These are phyloP conservation scores for Galium porrigens DNA, from an alignment of 305 asterid genomes.

Conservation along the genomic window DNA sequence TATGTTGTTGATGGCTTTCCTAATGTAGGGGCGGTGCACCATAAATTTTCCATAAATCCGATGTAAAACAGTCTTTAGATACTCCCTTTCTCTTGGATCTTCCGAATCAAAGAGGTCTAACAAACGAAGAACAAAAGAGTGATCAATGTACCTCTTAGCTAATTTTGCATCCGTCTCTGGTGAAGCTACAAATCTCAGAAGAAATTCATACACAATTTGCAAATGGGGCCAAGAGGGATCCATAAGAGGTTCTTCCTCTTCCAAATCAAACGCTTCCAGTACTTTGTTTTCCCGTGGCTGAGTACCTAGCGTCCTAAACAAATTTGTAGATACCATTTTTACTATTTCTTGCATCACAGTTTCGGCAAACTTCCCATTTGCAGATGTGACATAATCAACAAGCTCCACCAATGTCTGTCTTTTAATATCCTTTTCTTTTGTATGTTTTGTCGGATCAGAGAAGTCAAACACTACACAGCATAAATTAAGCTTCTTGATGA, in stretches of 20 bases:
- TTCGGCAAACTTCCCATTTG: slow-evolving; percentile 64
- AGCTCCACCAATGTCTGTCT: slow-evolving; percentile 73
- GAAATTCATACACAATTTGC: slow-evolving; percentile 77
- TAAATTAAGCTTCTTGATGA: slow-evolving; percentile 53
- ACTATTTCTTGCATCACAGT: slow-evolving; percentile 60
- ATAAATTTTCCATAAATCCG: slow-evolving; percentile 81
- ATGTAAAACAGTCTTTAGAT: slow-evolving; percentile 65
- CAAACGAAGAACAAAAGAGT: slow-evolving; percentile 53
- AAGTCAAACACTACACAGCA: slow-evolving; percentile 67
- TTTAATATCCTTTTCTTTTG: slow-evolving; percentile 80
- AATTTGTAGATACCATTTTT: slow-evolving; percentile 53
- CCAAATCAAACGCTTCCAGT: slow-evolving; percentile 60
- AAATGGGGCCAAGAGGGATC: slow-evolving; percentile 89
- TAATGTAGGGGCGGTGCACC: slow-evolving; percentile 87
- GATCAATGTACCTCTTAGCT: slow-evolving; percentile 77
- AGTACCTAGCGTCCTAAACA: slow-evolving; percentile 55
- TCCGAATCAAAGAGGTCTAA: slow-evolving; percentile 82
- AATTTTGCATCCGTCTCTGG: slow-evolving; percentile 89
- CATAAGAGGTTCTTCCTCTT: slow-evolving; percentile 82
- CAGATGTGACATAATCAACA: slow-evolving; percentile 59
- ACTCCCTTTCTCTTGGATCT: slow-evolving; percentile 83
- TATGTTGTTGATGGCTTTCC: slow-evolving; percentile 71
- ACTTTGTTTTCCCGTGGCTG: slow-evolving; percentile 72
- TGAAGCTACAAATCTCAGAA: slow-evolving; percentile 77
- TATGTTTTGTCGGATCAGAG: slow-evolving; percentile 57